These are phyloP conservation scores for Cryphonectria carpinicola DNA, from an alignment of 2,329 filamentous ascomycete species.

Conservation along the genomic window DNA sequence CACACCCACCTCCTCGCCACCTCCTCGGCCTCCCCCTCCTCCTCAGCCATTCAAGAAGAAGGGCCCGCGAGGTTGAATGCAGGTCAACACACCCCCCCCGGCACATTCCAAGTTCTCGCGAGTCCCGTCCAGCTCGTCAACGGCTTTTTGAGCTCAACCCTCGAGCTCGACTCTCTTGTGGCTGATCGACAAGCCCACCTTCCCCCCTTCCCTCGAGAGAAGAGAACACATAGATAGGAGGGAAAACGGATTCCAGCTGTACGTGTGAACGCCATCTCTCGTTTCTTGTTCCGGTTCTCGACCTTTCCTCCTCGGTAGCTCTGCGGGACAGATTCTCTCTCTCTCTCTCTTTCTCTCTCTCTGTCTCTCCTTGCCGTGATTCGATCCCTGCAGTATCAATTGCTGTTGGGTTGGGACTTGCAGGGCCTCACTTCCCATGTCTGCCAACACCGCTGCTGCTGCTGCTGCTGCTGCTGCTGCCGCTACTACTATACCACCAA, in stretches of 20 bases:
- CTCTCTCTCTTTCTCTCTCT: background rate
- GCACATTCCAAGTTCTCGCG: slow-evolving; percentile 13
- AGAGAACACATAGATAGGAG: background rate
- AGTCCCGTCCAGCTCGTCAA: background rate
- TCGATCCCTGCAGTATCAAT: background rate
- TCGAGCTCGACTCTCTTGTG: background rate
- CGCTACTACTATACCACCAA: background rate
- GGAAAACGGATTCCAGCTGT: background rate
- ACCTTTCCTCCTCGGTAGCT: background rate
- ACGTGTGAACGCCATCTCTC: slow-evolving; percentile 1
- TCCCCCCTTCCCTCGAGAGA: background rate
- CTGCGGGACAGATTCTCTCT: background rate
- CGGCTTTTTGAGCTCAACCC: background rate
- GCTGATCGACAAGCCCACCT: background rate
- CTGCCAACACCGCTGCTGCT: background rate
- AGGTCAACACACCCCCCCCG: background rate
- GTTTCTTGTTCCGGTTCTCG: background rate
- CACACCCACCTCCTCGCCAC: slow-evolving; percentile 18
- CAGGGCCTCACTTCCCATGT: background rate
- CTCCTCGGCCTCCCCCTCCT: slow-evolving; percentile 13
- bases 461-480: too few relatives aligned
- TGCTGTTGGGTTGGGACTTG: background rate
- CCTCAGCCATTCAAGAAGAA: slow-evolving; percentile 1
- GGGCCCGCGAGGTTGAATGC: slow-evolving; percentile 22
- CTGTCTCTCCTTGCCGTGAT: background rate